These are phyloP conservation scores for Lachancea cidri DNA, from an alignment of 805 yeast genomes.

Conservation along the genomic window DNA sequence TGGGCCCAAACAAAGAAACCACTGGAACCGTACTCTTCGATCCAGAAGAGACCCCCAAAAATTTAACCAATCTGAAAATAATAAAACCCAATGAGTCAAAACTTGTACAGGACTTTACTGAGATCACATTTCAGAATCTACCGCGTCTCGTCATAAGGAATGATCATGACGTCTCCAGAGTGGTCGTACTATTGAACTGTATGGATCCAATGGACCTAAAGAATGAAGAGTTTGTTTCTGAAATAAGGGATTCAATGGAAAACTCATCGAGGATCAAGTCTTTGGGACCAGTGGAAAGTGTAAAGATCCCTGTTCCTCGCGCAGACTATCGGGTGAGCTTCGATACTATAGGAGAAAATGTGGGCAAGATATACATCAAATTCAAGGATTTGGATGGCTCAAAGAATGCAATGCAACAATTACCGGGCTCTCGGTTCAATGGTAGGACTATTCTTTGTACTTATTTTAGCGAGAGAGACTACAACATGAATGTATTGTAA, in stretches of 20 bases:
- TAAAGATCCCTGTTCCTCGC: constrained; percentile 58
- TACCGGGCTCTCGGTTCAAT: constrained; percentile 64
- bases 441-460: constrained; percentile 66
- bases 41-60: constrained; percentile 10
- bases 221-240: constrained; percentile 43
- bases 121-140: constrained; percentile 34
- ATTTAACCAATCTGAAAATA: constrained; percentile 4
- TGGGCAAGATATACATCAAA: constrained; percentile 69
- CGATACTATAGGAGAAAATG: constrained; percentile 45
- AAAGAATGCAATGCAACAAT: constrained; percentile 44
- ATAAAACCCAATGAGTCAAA: constrained; percentile 22
- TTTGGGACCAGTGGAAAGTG: constrained; percentile 41
- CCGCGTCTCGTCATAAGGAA: constrained; percentile 32
- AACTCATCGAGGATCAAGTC: constrained; percentile 36
- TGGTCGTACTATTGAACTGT: constrained; percentile 61
- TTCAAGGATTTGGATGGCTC: constrained; percentile 52
- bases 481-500: constrained; percentile 32
- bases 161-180: constrained; percentile 34
- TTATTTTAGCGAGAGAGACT: constrained; percentile 57
- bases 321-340: constrained; percentile 40
- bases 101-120: constrained; percentile 17
- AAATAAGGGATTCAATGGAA: constrained; percentile 47
- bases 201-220: constrained; percentile 60
- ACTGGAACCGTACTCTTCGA: constrained; percentile 26
- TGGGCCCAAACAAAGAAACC: constrained; percentile 9